Base-by-base conservation (phyloP, 139 green algal genomes). In the Mychonastes homosphaera region DNA sequence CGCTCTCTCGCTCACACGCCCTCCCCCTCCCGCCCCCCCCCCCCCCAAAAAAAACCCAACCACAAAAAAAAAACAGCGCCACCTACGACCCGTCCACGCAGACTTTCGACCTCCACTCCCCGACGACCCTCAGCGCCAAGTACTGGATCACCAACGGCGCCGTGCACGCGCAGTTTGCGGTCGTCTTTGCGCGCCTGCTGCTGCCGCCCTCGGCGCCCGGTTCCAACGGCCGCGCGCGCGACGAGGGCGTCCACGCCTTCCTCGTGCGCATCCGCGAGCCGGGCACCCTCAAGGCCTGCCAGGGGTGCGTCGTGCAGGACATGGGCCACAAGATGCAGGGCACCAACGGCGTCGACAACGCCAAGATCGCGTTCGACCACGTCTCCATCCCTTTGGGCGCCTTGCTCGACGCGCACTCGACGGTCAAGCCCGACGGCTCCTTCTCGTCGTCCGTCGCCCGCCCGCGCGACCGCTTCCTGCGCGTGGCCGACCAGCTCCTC, bases 311-410 rank as follows among this genome's bases (percentile, higher is more conserved):
- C 8, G 69, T 84, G 6, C 70, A 85, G 59, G 85, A 90, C 67
- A 89, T 89, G 77, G 86, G 86, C 2, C 86, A 93, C 71, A 95
- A 96, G 74, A 88, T 93, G 79, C n/a, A n/a, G n/a, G 84, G 84
- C 32, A 85, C 77, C 78, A 94, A 91, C 46, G 85, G 85, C 3
- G 85, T 95, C 28, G 87, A 95, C 76, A 95, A 95, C 47, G 88
- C 76, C 48, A 90, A 91, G 77, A 77, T 96, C n/a, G 79, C 71
- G 48, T 92, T 94, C 62, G 65, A 88, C 52, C 49, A 75, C 53
- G 47, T 52, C 16, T 18, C 35, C 6, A 47, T 58, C n/a, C 32
- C 35, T 67, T 52, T 58, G 54, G 56, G 56, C 1, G 74, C 81
- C 0, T 74, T 96, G 61, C 78, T 96, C 34, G 75, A 94, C 57